These are phyloP conservation scores for Salix udensis DNA, from an alignment of 345 rosid species.

Conservation along the genomic window DNA sequence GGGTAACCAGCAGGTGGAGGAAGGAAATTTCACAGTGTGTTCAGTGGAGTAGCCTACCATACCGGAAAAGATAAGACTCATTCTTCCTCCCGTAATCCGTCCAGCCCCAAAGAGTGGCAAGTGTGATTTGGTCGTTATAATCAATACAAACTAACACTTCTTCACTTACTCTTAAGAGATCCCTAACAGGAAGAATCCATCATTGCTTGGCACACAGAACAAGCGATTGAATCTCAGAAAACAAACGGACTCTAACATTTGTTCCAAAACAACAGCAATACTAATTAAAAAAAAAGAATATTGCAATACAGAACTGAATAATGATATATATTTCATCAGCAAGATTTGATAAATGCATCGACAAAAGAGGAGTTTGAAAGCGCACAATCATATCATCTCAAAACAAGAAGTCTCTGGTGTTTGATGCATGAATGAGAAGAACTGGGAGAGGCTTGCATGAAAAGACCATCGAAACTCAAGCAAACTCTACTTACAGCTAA, in stretches of 20 bases:
- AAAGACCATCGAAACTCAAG: background rate
- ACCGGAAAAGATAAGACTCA: background rate
- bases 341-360: background rate
- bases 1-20: background rate
- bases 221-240: background rate
- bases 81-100: background rate
- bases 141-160: background rate
- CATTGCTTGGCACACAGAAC: slow-evolving; percentile 6
- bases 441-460: background rate
- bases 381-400: background rate
- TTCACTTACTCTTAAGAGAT: background rate
- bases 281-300: background rate
- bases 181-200: background rate
- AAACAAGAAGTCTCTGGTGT: background rate
- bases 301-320: background rate
- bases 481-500: background rate
- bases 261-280: background rate
- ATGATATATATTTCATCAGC: background rate
- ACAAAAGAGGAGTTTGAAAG: background rate
- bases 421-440: background rate
- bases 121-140: background rate
- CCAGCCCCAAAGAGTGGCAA: background rate
- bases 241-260: background rate
- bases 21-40: background rate
- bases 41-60: background rate